Percentiles rank a stretch among this genome's conserved stretches.
These are phyloP conservation scores for Nannochloris sp. DNA, from an alignment of 139 green algal genomes.

Conservation along the genomic window DNA sequence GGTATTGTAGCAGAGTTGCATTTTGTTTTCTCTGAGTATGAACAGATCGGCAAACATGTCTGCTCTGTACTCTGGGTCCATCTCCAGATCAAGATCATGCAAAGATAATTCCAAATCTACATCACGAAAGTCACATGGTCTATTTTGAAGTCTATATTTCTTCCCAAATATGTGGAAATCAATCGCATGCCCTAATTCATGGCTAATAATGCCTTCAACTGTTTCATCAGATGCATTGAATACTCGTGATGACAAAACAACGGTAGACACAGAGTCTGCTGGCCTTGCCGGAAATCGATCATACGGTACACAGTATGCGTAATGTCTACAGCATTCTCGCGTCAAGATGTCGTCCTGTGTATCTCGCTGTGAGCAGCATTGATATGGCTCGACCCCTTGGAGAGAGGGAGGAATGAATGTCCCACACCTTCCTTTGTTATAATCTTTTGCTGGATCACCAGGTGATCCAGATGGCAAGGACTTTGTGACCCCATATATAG, in stretches of 20 bases:
- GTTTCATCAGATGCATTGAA: conserved; percentile 1
- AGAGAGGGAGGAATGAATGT: too few relatives aligned
- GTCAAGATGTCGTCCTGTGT: neutral
- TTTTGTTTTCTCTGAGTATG: too few relatives aligned
- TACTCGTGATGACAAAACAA: conserved; percentile 15
- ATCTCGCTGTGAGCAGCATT: neutral
- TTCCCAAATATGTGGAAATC: conserved; percentile 20
- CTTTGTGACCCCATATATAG: conserved; percentile 1
- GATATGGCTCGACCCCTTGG: neutral
- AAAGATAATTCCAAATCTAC: neutral
- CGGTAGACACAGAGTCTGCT: conserved; percentile 11
- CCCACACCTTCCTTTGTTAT: too few relatives aligned
- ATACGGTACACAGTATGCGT: conserved; percentile 18
- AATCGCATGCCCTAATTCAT: conserved; percentile 17
- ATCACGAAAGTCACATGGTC: neutral
- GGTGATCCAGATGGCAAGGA: too few relatives aligned
- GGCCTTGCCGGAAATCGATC: conserved; percentile 4
- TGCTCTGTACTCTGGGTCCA: neutral
- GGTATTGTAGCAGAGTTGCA: too few relatives aligned
- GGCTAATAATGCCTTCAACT: conserved; percentile 8
- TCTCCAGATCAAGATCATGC: conserved; percentile 1
- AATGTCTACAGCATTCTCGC: conserved; percentile 26
- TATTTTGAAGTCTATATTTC: neutral
- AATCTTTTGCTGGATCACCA: too few relatives aligned
- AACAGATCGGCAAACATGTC: too few relatives aligned